Evolutionary conservation across 164 flowering plant species (phyloP), one percentile per base, ranked within the genome.

Genomic region (Dillenia turbinata): DNA sequence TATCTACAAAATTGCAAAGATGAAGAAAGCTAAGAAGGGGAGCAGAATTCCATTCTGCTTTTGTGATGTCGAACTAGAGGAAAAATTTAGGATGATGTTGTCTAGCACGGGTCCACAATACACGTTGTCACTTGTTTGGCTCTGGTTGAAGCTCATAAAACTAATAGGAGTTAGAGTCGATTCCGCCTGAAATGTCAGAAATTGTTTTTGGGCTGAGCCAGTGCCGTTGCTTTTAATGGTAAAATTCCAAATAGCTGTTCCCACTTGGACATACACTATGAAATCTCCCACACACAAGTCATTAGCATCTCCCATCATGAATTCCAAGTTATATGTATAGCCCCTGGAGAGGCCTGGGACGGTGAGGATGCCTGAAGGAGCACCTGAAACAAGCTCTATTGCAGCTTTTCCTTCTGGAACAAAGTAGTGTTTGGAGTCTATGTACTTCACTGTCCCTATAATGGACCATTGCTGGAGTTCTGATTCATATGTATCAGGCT

Each of bases 361-460:
- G 43, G 79, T 75, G 45, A 77, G 75, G 56, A 80, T 48, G 33
- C 81, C 86, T 3, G 72, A 40, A 44, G 75, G 62, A 55, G 22
- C 59, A 17, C 73, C 81, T 3, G 76, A 75, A 46, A 81, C 67
- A 13, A 80, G 48, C 65, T 83, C 84, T 3, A 80, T 55, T 9
- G 86, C 84, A 56, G 81, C 77, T 10, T 78, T 70, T 59, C 86
- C 86, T 62, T 74, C 63, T 47, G 82, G 86, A 52, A 82, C 79
- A 44, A 45, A 65, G 73, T 72, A 80, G 62, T 78, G 75, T 52
- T 70, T 64, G 19, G 82, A 68, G 57, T 78, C 69, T 67, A 83
- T 78, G 70, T 80, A 80, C 57, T 69, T 78, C 10, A 80, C 76
- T n/a, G 78, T 78, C 63, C 83, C 81, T 9, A 66, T 55, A 9